phyloP scores from a whole-genome alignment of 2,329 filamentous ascomycete species.

The Pyrenochaeta sp. region DNA sequence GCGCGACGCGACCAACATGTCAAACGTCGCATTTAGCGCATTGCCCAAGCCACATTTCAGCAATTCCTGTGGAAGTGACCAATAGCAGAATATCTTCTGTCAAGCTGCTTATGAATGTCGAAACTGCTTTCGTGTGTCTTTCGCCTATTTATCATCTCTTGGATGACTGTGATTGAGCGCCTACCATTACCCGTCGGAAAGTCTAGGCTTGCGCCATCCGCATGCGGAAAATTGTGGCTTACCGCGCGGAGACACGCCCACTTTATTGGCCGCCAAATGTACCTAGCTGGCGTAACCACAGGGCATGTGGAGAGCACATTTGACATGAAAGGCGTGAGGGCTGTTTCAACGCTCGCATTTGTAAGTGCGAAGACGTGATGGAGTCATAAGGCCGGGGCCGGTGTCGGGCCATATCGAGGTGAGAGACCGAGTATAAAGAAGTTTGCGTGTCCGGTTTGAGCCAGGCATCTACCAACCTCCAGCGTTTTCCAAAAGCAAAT shows the following conservation, averaged over 20 bases:
- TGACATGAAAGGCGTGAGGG: conserved; percentile 17
- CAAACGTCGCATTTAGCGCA: conserved; percentile 3
- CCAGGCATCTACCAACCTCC: not conserved
- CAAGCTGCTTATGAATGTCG: not conserved
- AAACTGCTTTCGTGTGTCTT: not conserved
- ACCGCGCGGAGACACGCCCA: not conserved
- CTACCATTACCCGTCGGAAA: conserved; percentile 4
- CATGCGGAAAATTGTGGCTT: conserved; percentile 5
- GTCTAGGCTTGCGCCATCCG: not conserved
- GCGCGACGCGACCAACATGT: not conserved
- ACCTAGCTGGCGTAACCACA: not conserved
- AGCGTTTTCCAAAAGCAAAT: too few relatives aligned
- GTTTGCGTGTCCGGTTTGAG: not conserved
- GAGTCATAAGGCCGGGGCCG: conserved; percentile 8
- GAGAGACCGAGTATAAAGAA: conserved; percentile 5
- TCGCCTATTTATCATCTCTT: not conserved
- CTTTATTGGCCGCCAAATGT: conserved; percentile 1
- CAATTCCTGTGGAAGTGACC: not conserved
- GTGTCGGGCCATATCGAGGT: not conserved
- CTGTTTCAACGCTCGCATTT: conserved; percentile 7
- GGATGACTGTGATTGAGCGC: not conserved
- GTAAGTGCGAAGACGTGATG: conserved; percentile 2
- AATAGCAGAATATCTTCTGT: not conserved
- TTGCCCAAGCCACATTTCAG: not conserved
- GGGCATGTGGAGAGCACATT: conserved; percentile 1